Percentiles rank a stretch among this genome's conserved stretches.
Conservation (phyloP, 805 yeast species). For the Danielia oregonensis region DNA sequence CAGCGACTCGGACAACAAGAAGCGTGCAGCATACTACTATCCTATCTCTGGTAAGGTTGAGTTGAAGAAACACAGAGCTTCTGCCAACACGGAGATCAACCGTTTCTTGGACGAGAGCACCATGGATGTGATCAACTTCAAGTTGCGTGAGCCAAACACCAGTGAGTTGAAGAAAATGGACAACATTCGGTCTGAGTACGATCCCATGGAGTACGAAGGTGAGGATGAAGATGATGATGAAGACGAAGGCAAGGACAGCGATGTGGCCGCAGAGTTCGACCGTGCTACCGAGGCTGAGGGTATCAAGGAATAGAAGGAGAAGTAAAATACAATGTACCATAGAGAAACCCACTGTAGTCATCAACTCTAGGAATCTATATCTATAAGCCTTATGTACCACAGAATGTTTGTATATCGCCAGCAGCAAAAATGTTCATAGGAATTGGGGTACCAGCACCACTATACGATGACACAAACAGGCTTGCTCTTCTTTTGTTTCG, state of each 20-base stretch:
- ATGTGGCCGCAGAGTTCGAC: conserved; percentile 16
- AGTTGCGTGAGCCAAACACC: conserved; percentile 69
- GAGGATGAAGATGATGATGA: conserved; percentile 51
- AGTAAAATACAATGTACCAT: not conserved
- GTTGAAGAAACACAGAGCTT: conserved; percentile 80
- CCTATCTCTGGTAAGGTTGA: conserved; percentile 77
- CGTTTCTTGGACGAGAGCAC: conserved; percentile 55
- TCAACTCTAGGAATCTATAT: no score
- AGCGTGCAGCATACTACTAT: conserved; percentile 63
- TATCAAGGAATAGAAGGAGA: conserved; percentile 5
- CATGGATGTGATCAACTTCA: conserved; percentile 57
- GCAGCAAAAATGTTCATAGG: no score
- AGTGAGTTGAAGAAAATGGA: conserved; percentile 68
- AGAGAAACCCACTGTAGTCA: no score
- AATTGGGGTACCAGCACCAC: no score
- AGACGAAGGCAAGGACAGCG: conserved; percentile 30
- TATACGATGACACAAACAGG: no score
- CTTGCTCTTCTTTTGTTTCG: no score
- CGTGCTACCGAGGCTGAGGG: conserved; percentile 20
- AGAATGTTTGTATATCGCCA: no score
- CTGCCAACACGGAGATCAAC: conserved; percentile 48
- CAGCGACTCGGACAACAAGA: conserved; percentile 33
- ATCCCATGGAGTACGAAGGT: conserved; percentile 74
- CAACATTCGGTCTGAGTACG: conserved; percentile 61
- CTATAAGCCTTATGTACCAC: no score